Conservation (phyloP, 108 stramenopile genomes). For the Fistulifera solaris region DNA sequence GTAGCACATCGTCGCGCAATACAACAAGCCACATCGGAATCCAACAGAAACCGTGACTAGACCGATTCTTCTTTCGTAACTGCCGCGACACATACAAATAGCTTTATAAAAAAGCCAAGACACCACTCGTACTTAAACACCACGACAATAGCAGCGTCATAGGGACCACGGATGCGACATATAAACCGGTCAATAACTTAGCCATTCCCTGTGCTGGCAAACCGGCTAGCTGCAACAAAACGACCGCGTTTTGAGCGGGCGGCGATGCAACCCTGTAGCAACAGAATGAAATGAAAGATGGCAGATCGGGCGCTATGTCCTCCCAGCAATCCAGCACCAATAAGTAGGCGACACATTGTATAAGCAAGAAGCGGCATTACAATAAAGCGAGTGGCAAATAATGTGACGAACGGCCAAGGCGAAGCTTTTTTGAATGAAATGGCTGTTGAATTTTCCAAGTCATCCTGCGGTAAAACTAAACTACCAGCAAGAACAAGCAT, state of each 20-base stretch:
- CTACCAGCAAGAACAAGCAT: constrained; percentile 12
- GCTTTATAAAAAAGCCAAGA: background rate
- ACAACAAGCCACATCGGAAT: too few species aligned
- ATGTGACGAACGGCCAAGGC: too few species aligned
- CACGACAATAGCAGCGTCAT: constrained; percentile 6
- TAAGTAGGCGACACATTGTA: background rate
- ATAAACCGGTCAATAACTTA: constrained; percentile 20
- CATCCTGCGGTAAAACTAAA: constrained; percentile 2
- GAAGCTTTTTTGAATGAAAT: too few species aligned
- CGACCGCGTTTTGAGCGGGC: constrained; percentile 39
- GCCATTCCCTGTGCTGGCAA: constrained; percentile 28
- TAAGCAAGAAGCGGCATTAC: background rate
- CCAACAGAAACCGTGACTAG: too few species aligned
- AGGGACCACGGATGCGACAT: constrained; percentile 25
- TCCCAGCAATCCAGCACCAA: too few species aligned
- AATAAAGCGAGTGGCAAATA: background rate
- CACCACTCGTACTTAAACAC: constrained; percentile 5
- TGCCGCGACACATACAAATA: too few species aligned
- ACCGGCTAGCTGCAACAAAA: constrained; percentile 32
- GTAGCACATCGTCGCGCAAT: too few species aligned
- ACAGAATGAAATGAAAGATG: constrained; percentile 27
- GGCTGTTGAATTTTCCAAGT: too few species aligned
- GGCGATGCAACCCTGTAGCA: constrained; percentile 31
- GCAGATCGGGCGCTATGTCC: constrained; percentile 7
- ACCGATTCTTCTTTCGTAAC: too few species aligned